Conservation (phyloP, 2,329 filamentous ascomycete genomes). For the Sporothrix luriei region DNA sequence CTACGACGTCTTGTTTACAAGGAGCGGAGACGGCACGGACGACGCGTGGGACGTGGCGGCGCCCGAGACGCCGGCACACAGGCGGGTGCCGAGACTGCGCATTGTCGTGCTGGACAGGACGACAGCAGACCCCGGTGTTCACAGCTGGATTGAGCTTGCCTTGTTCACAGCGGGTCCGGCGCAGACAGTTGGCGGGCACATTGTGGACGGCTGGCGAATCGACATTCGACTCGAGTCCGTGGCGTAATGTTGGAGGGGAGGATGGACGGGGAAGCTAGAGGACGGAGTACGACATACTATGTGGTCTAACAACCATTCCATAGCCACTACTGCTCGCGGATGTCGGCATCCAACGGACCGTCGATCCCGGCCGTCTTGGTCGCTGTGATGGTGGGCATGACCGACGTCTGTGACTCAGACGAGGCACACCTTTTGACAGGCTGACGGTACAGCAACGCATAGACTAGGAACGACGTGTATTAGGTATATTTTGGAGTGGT, state of each 20-base stretch:
- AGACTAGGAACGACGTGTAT: too few relatives aligned
- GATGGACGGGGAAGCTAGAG: too few relatives aligned
- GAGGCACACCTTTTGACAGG: neutral
- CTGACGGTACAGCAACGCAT: too few relatives aligned
- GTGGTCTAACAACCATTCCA: too few relatives aligned
- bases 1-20: constrained; percentile 40
- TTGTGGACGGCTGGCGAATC: constrained; percentile 34
- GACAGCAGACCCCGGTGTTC: neutral
- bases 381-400: neutral
- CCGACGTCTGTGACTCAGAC: neutral
- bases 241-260: neutral
- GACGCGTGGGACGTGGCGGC: constrained; percentile 29
- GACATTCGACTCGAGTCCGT: constrained; percentile 29
- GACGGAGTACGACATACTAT: too few relatives aligned
- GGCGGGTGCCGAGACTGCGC: neutral
- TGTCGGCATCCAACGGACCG: neutral
- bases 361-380: neutral
- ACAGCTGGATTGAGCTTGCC: constrained; percentile 30
- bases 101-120: neutral
- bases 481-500: too few relatives aligned
- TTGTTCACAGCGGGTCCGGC: constrained; percentile 31
- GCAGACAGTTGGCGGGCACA: constrained; percentile 26
- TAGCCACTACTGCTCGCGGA: neutral
- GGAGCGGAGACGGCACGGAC: neutral
- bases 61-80: constrained; percentile 13